Percentiles rank a stretch among this genome's conserved stretches.
Evolutionary conservation across 768 basidiomycete species (phyloP).

Genomic region (Scleroderma bovista): DNA sequence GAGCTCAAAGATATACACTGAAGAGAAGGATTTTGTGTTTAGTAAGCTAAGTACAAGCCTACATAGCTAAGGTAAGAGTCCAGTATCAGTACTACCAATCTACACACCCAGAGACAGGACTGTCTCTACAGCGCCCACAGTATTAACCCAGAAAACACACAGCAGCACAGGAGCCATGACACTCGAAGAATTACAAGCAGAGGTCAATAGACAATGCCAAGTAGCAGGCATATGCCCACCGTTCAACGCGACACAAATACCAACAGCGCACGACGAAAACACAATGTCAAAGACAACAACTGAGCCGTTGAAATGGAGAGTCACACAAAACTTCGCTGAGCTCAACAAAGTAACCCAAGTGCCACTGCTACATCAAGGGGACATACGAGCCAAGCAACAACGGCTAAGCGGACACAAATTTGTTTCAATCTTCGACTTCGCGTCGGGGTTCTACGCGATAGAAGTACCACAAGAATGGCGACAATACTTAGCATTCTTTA

Average conservation of each 20-base stretch:
- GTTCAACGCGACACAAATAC: not conserved
- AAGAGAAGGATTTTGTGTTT: no score
- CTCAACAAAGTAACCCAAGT: constrained; percentile 17
- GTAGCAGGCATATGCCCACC: not conserved
- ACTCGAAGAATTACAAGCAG: constrained; percentile 29
- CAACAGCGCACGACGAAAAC: not conserved
- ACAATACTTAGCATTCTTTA: constrained; percentile 19
- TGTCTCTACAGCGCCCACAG: no score
- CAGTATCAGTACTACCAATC: no score
- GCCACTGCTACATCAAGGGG: constrained; percentile 17
- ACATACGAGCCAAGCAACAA: constrained; percentile 17
- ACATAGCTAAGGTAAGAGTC: no score
- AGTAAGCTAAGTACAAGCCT: no score
- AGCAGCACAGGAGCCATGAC: constrained; percentile 21
- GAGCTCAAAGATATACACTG: no score
- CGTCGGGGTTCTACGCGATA: constrained; percentile 20
- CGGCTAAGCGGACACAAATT: constrained; percentile 14
- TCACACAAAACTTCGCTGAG: constrained; percentile 14
- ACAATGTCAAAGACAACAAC: no score
- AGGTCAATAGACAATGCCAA: constrained; percentile 19
- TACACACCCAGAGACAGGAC: no score
- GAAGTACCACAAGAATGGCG: constrained; percentile 6
- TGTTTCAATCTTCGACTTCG: constrained; percentile 15
- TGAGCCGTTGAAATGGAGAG: not conserved
- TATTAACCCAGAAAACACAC: constrained; percentile 34